Evolutionary conservation across 257 asterid genomes (phyloP).

Genomic region (Solanum dulcamara): DNA sequence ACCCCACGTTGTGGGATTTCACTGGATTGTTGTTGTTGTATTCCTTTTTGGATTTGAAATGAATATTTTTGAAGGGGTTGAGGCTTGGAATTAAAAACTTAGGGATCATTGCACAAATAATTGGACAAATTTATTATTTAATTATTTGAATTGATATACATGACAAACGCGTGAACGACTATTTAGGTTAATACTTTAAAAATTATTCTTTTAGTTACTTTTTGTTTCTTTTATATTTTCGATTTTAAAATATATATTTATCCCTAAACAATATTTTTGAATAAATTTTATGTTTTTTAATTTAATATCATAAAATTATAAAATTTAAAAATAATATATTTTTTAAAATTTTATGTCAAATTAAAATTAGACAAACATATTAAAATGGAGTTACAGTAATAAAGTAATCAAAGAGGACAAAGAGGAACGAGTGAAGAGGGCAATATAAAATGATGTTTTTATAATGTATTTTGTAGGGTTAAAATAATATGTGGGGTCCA

Average conservation of each 20-base stretch:
- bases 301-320: neutral
- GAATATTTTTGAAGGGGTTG: no score
- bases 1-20: no score
- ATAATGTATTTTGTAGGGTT: neutral
- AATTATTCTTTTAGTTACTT: no score
- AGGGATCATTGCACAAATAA: neutral
- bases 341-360: neutral
- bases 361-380: neutral
- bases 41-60: no score
- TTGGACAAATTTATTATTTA: neutral
- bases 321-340: neutral
- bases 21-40: no score
- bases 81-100: neutral
- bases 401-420: neutral
- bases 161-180: no score
- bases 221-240: no score
- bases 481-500: constrained; percentile 9
- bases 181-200: no score
- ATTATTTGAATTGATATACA: neutral
- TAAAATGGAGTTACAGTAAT: neutral
- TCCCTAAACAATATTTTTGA: no score
- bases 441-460: neutral
- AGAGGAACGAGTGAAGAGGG: neutral
- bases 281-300: neutral
- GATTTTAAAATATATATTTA: no score